Base-by-base conservation (phyloP, 2,329 filamentous ascomycete genomes). In the Epichloe bromicola region DNA sequence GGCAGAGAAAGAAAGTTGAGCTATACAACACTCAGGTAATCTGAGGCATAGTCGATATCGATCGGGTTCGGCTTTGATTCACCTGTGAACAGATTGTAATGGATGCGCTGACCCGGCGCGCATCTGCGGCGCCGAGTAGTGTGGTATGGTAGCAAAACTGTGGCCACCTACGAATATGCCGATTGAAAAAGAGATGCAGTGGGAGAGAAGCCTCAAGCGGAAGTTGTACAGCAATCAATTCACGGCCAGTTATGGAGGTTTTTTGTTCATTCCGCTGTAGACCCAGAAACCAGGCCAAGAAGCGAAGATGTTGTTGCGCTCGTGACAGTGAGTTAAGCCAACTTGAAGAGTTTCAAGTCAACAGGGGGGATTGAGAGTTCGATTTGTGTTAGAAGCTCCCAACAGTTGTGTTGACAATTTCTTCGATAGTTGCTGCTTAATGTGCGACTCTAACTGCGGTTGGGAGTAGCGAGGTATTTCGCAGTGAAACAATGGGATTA, bases 241-340 rank as follows among this genome's bases (percentile, higher is more conserved):
- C 8, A 33, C 30, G 14, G 19, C 50, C 60, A 91, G 74, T 96
- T 97, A 97, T 78, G 91, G 91, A 69, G 93, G 91, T 74, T 95
- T 91, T 77, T 89, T 93, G 78, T 93, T 88, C 76, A 89, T 87
- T 85, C 91, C 90, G 78, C 83, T 83, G 71, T 91, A 91, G 82
- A 94, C 89, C 89, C 89, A 88, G 78, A 83, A 83, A 69, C 83
- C 83, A 72, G 89, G 78, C 88, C 88, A 70, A 91, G 84, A 75
- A 95, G 87, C 80, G 88, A 90, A 65, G 85, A 76, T 74, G 85
- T 84, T 70, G 82, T 84, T 70, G 86, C 80, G 73, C 54, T 79
- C 73, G 71, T 77, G 70, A 72, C 77, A 75, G 78, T 80, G 81
- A 82, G 75, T 78, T 85, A 86, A 88, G 88, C 88, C 88, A 94